A percentile compares a stretch with the other conserved stretches of the same genome.
Conservation (phyloP, 1,139 yeast genomes). For the Yamadazyma diospyri region DNA sequence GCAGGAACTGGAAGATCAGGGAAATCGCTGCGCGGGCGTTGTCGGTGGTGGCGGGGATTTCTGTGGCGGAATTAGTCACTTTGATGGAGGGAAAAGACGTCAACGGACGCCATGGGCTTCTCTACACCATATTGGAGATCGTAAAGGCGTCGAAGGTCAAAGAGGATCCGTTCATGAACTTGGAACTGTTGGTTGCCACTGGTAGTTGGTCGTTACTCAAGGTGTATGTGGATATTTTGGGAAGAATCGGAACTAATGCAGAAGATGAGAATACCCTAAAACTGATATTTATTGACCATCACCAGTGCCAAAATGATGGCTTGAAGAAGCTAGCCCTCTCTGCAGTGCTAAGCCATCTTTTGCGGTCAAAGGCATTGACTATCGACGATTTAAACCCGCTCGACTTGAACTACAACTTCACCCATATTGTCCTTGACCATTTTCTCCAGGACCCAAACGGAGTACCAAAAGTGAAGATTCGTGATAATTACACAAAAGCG, state of each 20-base stretch:
- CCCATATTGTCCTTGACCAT: conserved; percentile 3
- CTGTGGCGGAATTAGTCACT: conserved; percentile 21
- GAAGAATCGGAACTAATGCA: conserved; percentile 2
- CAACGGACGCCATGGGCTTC: conserved; percentile 56
- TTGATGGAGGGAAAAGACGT: conserved; percentile 12
- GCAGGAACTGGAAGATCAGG: conserved; percentile 74
- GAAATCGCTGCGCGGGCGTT: conserved; percentile 79
- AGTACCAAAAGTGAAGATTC: neutral
- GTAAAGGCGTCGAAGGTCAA: conserved; percentile 1
- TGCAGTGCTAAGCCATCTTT: conserved; percentile 7
- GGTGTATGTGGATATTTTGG: conserved; percentile 9
- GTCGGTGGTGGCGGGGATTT: conserved; percentile 27
- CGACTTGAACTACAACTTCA: conserved; percentile 3
- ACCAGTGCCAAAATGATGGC: conserved; percentile 8
- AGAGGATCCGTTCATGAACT: too few relatives aligned
- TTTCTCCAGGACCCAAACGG: neutral
- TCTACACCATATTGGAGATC: conserved; percentile 43
- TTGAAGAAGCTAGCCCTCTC: conserved; percentile 11
- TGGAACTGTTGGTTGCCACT: conserved; percentile 5
- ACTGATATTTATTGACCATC: conserved; percentile 6
- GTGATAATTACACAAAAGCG: conserved; percentile 13
- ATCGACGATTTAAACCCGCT: neutral
- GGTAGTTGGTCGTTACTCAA: conserved; percentile 11
- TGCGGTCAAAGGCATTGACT: neutral
- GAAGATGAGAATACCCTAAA: conserved; percentile 1